Base-by-base conservation (phyloP, 148 eudicot genomes). In the Cornus florida region DNA sequence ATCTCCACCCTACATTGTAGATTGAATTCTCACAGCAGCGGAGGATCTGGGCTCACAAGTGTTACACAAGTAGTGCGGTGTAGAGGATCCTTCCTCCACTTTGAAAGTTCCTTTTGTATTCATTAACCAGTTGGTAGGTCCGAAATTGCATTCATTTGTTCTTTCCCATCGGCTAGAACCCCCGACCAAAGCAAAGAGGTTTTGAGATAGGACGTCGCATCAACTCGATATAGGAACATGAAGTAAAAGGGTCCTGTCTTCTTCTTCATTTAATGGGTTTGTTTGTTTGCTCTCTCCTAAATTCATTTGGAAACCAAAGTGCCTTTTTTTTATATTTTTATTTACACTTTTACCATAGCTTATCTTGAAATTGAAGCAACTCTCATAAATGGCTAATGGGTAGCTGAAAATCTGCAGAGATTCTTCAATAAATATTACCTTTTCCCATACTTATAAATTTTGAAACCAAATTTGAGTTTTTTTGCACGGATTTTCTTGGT, bases 401-500 rank as follows among this genome's bases (percentile, higher is more conserved):
- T 41, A 22, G 24, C 71, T 76, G 38, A 67, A 43, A 32, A 16
- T 67, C 65, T 67, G 73, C 66, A 69, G 41, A 50, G 73, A 77
- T 69, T 77, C 72, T 39, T 68, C 28, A 48, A 24, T 33, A 2
- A 46, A 14, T 46, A 67, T 24, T 59, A 75, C 67, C 69, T 68
- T 20, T 5, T 39, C 48, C 23, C n/a, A 60, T 24, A 24, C 53
- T 67, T 66, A 6, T 13, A 31, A 48, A 68, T 10, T 68, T 22
- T 19, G 24, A 31, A 68, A 67, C 13, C 19, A 67, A 43, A 9
- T 20, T 67, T 17, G 11, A 19, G 2, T n/a, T 57, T 14, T 20
- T 20, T 13, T 19, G 72, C 78, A 80, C 78, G 59, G 69, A 75
- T 68, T 80, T 73, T 60, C 56, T 73, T 78, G 81, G 81, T 78